A percentile compares a stretch with the other conserved stretches of the same genome.
These are phyloP conservation scores for Herpetomonas samuelpessoai DNA, from an alignment of 208 protist genomes.

Conservation along the genomic window DNA sequence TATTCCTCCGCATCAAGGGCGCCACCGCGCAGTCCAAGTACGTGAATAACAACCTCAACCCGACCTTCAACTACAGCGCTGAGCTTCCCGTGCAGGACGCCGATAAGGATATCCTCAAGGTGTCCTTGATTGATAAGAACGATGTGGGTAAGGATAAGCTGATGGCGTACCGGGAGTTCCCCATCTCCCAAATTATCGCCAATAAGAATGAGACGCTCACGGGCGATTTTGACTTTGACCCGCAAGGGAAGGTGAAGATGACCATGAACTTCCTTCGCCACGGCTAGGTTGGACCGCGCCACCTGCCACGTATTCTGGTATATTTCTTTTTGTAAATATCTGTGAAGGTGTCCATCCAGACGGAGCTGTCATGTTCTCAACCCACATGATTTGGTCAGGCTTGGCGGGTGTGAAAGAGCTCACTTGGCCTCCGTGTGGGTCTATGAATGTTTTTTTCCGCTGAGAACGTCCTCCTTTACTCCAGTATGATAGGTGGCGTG, in stretches of 20 bases:
- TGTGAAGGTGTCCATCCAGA: too few relatives aligned
- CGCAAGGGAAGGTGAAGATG: constrained; percentile 49
- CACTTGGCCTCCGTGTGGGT: too few relatives aligned
- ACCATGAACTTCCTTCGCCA: constrained; percentile 34
- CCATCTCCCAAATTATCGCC: constrained; percentile 22
- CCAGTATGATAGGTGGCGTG: too few relatives aligned
- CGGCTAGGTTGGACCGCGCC: constrained; percentile 5
- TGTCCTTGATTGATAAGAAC: constrained; percentile 73
- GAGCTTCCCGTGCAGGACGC: constrained; percentile 47
- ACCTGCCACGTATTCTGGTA: too few relatives aligned
- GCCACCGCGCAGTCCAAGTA: constrained; percentile 34
- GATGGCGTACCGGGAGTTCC: constrained; percentile 51
- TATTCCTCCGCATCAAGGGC: constrained; percentile 42
- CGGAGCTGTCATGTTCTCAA: too few relatives aligned
- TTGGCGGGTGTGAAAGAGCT: too few relatives aligned
- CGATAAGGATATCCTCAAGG: constrained; percentile 32
- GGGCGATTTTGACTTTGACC: constrained; percentile 46
- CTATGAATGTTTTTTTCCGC: too few relatives aligned
- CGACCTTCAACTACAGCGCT: constrained; percentile 58
- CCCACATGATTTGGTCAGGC: too few relatives aligned
- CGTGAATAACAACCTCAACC: constrained; percentile 53
- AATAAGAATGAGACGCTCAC: constrained; percentile 20
- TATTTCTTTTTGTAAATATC: too few relatives aligned
- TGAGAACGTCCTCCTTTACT: too few relatives aligned
- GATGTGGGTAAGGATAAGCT: constrained; percentile 47